Evolutionary conservation across 345 rosid genomes (phyloP), one percentile per base, ranked within the genome.

Genomic region (Geranium brycei): DNA sequence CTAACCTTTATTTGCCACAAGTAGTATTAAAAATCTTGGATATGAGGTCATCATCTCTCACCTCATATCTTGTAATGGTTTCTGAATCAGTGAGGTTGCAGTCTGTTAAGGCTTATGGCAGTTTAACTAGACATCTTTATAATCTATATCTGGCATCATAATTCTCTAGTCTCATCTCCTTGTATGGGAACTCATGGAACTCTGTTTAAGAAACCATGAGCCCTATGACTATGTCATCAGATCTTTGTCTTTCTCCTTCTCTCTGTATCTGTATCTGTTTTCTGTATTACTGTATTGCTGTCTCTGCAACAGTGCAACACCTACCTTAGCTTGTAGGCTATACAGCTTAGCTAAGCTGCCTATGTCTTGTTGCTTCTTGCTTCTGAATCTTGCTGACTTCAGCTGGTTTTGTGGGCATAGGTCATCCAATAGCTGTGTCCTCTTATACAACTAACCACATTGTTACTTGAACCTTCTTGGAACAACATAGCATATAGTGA

Each of bases 121-220:
- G 64, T 60, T 55, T 17, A 66, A 51, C 63, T 51, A 62, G 17
- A 38, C 58, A 69, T 13, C 65, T 61, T 58, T 35, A 60, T 16
- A 65, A 65, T 64, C 79, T 62, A 65, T 60, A 67, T 53, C 66
- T 59, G 73, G 80, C 55, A 74, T 65, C 58, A 65, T 58, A 51
- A 57, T 14, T 56, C 51, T 32, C 19, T 35, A 61, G 57, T 59
- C 17, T 66, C 61, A n/a, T 31, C 51, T 57, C 73, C 61, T 65
- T 69, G 69, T 63, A 32, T 60, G 79, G 79, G 63, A 62, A 64
- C 14, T 4, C 51, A 38, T 38, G 47, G 47, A 38, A 38, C 53
- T 47, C 53, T 47, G 53, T 47, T 47, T 47, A 47, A 47, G 53
- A 47, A 47, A 47, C 53, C 53, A 8, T 47, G 14, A 8, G 11